Evolutionary conservation across 352 stramenopile genomes (phyloP).

Genomic region (Phytophthora megakarya): DNA sequence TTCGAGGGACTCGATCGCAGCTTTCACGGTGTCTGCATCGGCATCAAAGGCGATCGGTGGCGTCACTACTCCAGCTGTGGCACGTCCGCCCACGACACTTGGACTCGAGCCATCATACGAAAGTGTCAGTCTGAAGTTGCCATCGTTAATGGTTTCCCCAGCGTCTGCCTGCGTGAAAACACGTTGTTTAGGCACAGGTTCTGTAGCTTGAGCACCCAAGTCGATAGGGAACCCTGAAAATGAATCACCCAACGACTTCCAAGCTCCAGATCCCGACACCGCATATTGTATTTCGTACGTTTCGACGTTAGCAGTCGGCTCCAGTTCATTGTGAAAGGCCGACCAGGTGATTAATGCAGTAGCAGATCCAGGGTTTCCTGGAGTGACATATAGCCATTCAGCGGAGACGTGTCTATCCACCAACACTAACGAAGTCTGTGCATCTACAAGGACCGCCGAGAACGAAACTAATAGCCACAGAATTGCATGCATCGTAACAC

Average conservation of each 20-base stretch:
- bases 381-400: constrained; percentile 35
- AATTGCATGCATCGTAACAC: constrained; percentile 4
- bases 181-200: constrained; percentile 46
- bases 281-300: constrained; percentile 66
- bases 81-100: constrained; percentile 26
- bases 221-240: constrained; percentile 38
- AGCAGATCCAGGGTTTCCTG: constrained; percentile 48
- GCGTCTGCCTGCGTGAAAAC: constrained; percentile 57
- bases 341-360: constrained; percentile 49
- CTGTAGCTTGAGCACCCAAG: constrained; percentile 26
- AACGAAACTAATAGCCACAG: constrained; percentile 4
- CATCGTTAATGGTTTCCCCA: constrained; percentile 50
- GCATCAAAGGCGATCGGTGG: constrained; percentile 78
- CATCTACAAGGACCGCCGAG: not conserved
- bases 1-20: constrained; percentile 75
- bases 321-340: constrained; percentile 44
- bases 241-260: constrained; percentile 38
- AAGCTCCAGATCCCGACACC: constrained; percentile 46
- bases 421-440: constrained; percentile 5
- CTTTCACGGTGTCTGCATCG: constrained; percentile 60
- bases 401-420: constrained; percentile 33
- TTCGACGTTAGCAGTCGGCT: constrained; percentile 31
- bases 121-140: constrained; percentile 59
- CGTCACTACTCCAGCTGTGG: constrained; percentile 39
- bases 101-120: constrained; percentile 42